Percentiles rank a stretch among this genome's conserved stretches.
Conservation (phyloP, 2,329 filamentous ascomycete species). For the Botrytis elliptica region DNA sequence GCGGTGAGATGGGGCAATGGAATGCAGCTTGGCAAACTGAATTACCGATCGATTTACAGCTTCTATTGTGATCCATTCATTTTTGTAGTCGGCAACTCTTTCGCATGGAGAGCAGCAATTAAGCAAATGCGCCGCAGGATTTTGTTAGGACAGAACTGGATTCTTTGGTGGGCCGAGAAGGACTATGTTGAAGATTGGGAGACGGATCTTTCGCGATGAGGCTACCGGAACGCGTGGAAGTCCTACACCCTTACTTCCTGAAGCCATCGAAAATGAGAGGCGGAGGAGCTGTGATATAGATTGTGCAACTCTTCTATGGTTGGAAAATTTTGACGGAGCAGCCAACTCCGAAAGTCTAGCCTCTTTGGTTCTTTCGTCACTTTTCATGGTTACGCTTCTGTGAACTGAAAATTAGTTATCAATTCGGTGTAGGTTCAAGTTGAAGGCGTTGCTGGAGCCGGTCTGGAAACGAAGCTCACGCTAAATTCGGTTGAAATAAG, state of each 20-base stretch:
- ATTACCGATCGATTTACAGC: neutral
- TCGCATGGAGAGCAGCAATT: neutral
- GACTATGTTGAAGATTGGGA: neutral
- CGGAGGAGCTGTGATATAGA: neutral
- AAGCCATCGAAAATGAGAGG: neutral
- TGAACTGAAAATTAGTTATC: neutral
- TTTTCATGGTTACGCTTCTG: neutral
- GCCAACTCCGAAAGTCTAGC: neutral
- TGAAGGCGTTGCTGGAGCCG: neutral
- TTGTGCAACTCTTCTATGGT: neutral
- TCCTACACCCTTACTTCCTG: neutral
- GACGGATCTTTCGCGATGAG: neutral
- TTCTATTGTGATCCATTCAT: neutral
- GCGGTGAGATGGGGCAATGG: neutral
- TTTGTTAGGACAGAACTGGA: conserved; percentile 2
- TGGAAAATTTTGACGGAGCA: neutral
- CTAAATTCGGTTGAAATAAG: neutral
- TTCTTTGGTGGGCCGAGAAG: conserved; percentile 1
- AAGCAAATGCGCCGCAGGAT: neutral
- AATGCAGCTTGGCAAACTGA: neutral
- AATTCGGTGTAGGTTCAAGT: neutral
- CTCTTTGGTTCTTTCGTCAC: rapidly evolving
- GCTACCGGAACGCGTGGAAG: rapidly evolving
- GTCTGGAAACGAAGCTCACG: neutral
- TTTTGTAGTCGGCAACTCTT: neutral